Evolutionary conservation across 208 protist genomes (phyloP).

Genomic region (Leptomonas seymouri): DNA sequence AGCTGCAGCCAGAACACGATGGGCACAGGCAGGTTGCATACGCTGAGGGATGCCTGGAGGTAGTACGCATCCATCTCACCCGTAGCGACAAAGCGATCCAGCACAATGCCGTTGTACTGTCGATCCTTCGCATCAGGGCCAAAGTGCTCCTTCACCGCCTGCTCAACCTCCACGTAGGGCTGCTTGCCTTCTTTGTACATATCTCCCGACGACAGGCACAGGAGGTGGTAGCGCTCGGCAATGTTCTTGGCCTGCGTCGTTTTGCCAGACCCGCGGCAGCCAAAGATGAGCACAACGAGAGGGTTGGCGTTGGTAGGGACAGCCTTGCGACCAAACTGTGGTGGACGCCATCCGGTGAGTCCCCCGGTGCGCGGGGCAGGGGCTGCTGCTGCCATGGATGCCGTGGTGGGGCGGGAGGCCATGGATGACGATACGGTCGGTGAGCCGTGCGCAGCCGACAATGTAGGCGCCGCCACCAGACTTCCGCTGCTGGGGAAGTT

Average conservation of each 20-base stretch:
- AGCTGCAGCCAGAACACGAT: constrained; percentile 82
- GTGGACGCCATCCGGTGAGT: constrained; percentile 26
- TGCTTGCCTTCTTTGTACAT: constrained; percentile 74
- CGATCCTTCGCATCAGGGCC: constrained; percentile 41
- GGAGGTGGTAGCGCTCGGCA: constrained; percentile 72
- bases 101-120: constrained; percentile 74
- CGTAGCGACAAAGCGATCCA: constrained; percentile 85
- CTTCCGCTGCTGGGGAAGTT: constrained; percentile 4
- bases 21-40: constrained; percentile 61
- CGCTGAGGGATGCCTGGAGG: constrained; percentile 60
- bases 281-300: constrained; percentile 79
- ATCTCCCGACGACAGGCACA: constrained; percentile 71
- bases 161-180: constrained; percentile 72
- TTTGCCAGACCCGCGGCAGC: constrained; percentile 84
- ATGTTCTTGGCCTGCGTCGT: constrained; percentile 62
- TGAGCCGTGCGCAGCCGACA: constrained; percentile 1
- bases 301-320: constrained; percentile 36
- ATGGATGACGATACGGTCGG: constrained; percentile 1
- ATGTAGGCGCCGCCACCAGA: background rate
- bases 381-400: background rate
- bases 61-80: constrained; percentile 88
- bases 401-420: background rate
- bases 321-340: constrained; percentile 35
- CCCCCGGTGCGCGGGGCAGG: constrained; percentile 1
- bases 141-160: constrained; percentile 66